Conservation (phyloP, 768 basidiomycete species). For the Boletus speciosus region DNA sequence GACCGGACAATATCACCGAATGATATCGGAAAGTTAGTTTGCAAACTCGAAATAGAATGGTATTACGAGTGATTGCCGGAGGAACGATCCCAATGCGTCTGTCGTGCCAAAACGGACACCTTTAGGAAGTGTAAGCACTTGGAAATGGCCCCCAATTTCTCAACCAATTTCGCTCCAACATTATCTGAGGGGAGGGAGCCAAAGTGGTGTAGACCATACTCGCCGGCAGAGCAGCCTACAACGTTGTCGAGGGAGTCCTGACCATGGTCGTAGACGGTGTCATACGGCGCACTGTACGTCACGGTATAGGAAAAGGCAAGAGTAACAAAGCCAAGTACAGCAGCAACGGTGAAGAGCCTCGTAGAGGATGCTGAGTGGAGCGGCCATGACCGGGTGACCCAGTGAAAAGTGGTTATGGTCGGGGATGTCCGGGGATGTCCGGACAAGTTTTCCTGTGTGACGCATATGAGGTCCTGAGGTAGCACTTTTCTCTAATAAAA, state of each 20-base stretch:
- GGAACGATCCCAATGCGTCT: background rate
- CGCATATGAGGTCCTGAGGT: no score
- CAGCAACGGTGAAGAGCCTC: background rate
- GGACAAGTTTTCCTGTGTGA: no score
- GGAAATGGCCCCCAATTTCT: no score
- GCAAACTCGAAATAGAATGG: background rate
- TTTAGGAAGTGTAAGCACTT: no score
- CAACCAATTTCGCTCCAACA: slow-evolving; percentile 28
- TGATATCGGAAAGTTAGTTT: background rate
- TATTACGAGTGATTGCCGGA: background rate
- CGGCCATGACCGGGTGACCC: background rate
- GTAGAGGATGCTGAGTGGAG: slow-evolving; percentile 1
- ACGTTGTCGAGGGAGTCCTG: slow-evolving; percentile 39
- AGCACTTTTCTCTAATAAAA: no score
- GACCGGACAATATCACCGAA: background rate
- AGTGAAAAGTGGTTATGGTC: no score
- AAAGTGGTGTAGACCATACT: slow-evolving; percentile 53
- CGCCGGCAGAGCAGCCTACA: slow-evolving; percentile 48
- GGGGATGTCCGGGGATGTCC: no score
- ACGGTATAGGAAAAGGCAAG: background rate
- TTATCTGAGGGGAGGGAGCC: slow-evolving; percentile 47
- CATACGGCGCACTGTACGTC: slow-evolving; percentile 33
- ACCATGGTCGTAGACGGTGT: slow-evolving; percentile 47
- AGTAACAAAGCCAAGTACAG: background rate
- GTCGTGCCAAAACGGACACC: no score